Conservation (phyloP, 2,329 filamentous ascomycete genomes). For the Penicillium polonicum region DNA sequence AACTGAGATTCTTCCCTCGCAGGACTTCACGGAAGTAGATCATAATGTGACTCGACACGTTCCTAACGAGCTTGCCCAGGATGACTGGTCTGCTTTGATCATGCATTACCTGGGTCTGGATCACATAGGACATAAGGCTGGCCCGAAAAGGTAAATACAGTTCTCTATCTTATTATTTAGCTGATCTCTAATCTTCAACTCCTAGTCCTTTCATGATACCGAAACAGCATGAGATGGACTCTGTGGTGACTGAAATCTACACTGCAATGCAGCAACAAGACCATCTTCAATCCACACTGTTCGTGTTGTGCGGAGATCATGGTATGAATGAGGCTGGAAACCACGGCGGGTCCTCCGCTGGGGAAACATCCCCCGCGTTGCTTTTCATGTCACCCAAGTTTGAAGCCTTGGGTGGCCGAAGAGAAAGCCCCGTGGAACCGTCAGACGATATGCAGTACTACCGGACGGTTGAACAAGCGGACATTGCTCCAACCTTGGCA, state of each 20-base stretch:
- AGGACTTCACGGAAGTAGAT: conserved; percentile 98
- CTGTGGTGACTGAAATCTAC: conserved; percentile 73
- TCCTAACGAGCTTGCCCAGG: conserved; percentile 66
- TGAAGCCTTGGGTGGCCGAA: conserved; percentile 48
- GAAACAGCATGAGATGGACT: conserved; percentile 94
- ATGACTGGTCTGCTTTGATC: conserved; percentile 91
- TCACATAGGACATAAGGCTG: conserved; percentile 96
- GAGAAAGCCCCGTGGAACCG: conserved; percentile 56
- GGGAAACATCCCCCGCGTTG: conserved; percentile 90
- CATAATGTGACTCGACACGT: conserved; percentile 95
- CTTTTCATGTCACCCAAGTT: conserved; percentile 89
- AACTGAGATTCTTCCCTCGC: conserved; percentile 14
- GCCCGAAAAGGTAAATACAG: conserved; percentile 67
- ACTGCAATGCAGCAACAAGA: conserved; percentile 66
- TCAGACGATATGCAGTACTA: conserved; percentile 80
- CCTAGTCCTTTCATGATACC: conserved; percentile 80
- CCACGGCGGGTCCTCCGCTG: conserved; percentile 88
- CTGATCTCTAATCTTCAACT: conserved; percentile 27
- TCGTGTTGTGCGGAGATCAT: conserved; percentile 89
- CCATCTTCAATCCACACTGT: conserved; percentile 73
- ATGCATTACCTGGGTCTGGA: conserved; percentile 94
- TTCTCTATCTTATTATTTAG: not conserved
- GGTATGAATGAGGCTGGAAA: conserved; percentile 99
- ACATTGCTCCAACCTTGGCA: conserved; percentile 85
- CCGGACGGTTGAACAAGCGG: conserved; percentile 82